phyloP scores from a whole-genome alignment of 225 moss, liverwort and hornwort genomes.

The Lunularia cruciata region DNA sequence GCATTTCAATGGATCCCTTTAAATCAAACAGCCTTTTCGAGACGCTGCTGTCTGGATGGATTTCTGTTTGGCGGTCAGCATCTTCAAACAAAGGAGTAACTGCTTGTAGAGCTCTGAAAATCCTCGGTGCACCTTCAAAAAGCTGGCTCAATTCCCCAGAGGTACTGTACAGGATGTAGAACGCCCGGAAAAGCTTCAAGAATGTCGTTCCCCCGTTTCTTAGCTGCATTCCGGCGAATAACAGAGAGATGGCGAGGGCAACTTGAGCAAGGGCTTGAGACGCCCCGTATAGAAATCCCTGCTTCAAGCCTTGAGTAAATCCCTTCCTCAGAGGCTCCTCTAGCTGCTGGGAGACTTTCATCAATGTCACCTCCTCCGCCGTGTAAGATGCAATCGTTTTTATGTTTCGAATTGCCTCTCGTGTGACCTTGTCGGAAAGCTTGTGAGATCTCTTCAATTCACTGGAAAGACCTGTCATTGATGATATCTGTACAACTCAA shows the following conservation, averaged over 20 bases:
- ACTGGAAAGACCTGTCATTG: constrained; percentile 7
- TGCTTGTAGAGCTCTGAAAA: constrained; percentile 30
- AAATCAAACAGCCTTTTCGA: background rate
- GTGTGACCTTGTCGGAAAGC: constrained; percentile 5
- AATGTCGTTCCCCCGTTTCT: background rate
- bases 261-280: constrained; percentile 3
- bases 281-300: background rate
- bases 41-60: constrained; percentile 17
- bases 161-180: background rate
- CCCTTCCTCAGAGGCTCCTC: constrained; percentile 4
- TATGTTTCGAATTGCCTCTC: constrained; percentile 16
- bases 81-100: constrained; percentile 26
- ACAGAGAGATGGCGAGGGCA: background rate
- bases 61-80: constrained; percentile 21
- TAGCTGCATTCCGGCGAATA: background rate
- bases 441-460: constrained; percentile 4
- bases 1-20: constrained; percentile 22
- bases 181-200: background rate
- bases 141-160: constrained; percentile 11
- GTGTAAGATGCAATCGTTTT: constrained; percentile 3
- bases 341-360: background rate
- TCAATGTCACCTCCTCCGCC: constrained; percentile 8
- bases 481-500: constrained; percentile 12
- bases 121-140: constrained; percentile 19
- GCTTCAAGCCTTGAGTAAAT: background rate